Base-by-base conservation (phyloP, 75 land plant species). In the Sequoiadendron giganteum region DNA sequence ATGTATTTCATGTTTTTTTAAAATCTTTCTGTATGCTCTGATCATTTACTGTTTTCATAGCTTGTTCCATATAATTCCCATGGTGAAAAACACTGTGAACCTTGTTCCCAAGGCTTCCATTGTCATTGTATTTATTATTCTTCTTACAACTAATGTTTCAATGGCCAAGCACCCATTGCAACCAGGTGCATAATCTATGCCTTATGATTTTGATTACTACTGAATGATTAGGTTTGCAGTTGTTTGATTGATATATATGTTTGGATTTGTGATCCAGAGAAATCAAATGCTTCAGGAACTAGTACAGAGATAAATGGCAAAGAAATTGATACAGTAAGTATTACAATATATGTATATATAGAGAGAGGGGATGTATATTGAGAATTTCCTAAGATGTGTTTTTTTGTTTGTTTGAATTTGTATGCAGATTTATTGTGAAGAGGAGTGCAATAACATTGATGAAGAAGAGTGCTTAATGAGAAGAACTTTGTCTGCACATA, bases 401-500 rank as follows among this genome's bases (percentile, higher is more conserved):
- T 79, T 42, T 21, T 39, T 21, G 5, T 5, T 16, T 79, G 7
- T 15, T 78, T 39, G 5, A 2, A 19, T 18, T 78, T 78, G 3
- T 42, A 40, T 6, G 40, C 10, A 19, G 28, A 40, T 79, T 6
- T 3, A 86, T 47, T 83, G 58, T 8, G 91, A 87, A 36, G 88
- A 86, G 42, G 89, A 75, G 1, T 85, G 65, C n/a, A 80, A 58
- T 25, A 77, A 48, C 65, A 32, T 28, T 16, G 91, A 81, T 16
- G 91, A 88, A 76, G 89, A 90, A 56, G 76, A 81, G 5, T 90
- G 91, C 19, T 85, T 90, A 89, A 58, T 88, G 83, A 90, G 89
- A 79, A 85, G 89, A 85, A 88, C 89, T 2, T 87, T 88, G 47
- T 83, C 36, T 55, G 91, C 91, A 72, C 91, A 90, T 58, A 77